phyloP scores from a whole-genome alignment of 352 stramenopile species.

The Phytophthora cryptogea region DNA sequence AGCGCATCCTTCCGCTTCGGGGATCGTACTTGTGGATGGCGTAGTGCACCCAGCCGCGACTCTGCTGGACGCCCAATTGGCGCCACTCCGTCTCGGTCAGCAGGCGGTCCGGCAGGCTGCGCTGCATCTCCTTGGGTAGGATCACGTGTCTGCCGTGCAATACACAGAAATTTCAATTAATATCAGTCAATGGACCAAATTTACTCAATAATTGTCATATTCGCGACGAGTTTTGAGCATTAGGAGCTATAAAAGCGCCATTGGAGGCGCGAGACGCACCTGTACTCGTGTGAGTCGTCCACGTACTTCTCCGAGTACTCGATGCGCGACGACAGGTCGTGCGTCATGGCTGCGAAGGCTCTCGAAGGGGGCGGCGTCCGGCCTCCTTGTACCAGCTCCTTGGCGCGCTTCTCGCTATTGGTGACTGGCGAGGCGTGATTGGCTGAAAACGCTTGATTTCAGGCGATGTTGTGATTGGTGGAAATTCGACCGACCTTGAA shows the following conservation, averaged over 20 bases:
- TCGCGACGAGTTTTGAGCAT: not conserved
- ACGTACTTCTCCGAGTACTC: conserved; percentile 97
- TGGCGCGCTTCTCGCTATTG: conserved; percentile 18
- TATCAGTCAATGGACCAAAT: too few species aligned
- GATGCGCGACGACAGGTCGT: conserved; percentile 90
- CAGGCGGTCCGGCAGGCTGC: conserved; percentile 94
- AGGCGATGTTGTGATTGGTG: not conserved
- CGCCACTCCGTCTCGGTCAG: conserved; percentile 98
- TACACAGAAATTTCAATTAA: conserved; percentile 4
- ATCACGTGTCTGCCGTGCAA: conserved; percentile 90
- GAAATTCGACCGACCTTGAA: conserved; percentile 13
- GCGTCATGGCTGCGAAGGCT: conserved; percentile 52
- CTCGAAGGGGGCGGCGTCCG: conserved; percentile 7
- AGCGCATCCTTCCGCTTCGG: not conserved
- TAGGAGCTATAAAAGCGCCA: too few species aligned
- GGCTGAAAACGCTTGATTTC: conserved; percentile 3
- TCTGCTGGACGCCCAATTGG: conserved; percentile 97
- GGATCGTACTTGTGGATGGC: conserved; percentile 96
- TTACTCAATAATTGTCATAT: too few species aligned
- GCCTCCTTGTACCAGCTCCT: conserved; percentile 13
- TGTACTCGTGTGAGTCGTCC: conserved; percentile 94
- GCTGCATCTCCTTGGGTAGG: conserved; percentile 97
- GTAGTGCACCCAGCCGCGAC: conserved; percentile 98
- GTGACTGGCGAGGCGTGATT: conserved; percentile 19
- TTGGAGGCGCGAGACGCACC: conserved; percentile 41